These are phyloP conservation scores for Pilasporangium apinafurcum DNA, from an alignment of 352 stramenopile genomes.

Conservation along the genomic window DNA sequence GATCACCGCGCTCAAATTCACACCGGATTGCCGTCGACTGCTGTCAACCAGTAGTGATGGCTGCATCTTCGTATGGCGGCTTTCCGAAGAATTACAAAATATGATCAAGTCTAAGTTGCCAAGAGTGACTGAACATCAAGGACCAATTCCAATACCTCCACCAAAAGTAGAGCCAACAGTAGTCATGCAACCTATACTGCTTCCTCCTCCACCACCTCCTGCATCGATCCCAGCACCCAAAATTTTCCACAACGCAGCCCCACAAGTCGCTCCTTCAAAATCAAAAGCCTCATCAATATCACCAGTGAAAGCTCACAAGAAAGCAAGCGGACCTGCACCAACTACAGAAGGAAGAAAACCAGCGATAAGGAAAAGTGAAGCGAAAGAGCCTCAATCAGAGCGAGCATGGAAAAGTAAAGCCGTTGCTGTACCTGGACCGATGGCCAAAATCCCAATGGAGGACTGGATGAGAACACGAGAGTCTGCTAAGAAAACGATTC, in stretches of 20 bases:
- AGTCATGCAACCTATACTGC: slow-evolving; percentile 7
- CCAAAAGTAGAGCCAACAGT: slow-evolving; percentile 3
- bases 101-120: slow-evolving; percentile 56
- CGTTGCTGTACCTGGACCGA: slow-evolving; percentile 33
- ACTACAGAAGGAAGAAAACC: not conserved
- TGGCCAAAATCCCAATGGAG: slow-evolving; percentile 51
- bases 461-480: slow-evolving; percentile 71
- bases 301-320: not conserved
- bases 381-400: slow-evolving; percentile 16
- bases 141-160: slow-evolving; percentile 17
- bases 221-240: slow-evolving; percentile 4
- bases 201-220: slow-evolving; percentile 23
- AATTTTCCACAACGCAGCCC: not conserved
- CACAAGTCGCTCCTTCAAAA: not conserved
- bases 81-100: slow-evolving; percentile 67
- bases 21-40: slow-evolving; percentile 76
- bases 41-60: slow-evolving; percentile 81
- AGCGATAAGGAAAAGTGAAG: slow-evolving; percentile 3
- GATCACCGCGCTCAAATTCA: slow-evolving; percentile 81
- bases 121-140: slow-evolving; percentile 21
- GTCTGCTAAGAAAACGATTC: slow-evolving; percentile 38
- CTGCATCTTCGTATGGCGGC: slow-evolving; percentile 86
- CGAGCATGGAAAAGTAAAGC: slow-evolving; percentile 45
- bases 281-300: not conserved
- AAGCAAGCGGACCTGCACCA: not conserved